These are phyloP conservation scores for Massarina eburnea DNA, from an alignment of 2,329 filamentous ascomycete species.

Conservation along the genomic window DNA sequence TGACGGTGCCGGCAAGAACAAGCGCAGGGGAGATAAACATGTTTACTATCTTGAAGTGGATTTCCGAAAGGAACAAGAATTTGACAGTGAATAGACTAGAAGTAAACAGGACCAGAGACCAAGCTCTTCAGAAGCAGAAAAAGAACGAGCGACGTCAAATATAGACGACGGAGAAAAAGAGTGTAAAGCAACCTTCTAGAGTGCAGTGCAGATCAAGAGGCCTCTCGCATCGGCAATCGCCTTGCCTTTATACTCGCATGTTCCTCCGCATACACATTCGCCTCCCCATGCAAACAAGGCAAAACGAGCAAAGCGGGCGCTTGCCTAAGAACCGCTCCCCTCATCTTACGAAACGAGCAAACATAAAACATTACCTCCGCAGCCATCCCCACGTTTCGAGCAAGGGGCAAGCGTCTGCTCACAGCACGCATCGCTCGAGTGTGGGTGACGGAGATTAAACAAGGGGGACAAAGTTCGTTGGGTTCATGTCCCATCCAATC, in stretches of 20 bases:
- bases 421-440: too few species aligned
- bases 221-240: neutral
- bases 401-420: too few species aligned
- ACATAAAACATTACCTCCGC: too few species aligned
- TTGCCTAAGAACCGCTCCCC: too few species aligned
- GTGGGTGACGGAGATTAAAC: too few species aligned
- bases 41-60: neutral
- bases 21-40: conserved; percentile 8
- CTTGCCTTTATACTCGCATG: neutral
- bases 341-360: too few species aligned
- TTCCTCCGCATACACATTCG: neutral
- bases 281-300: too few species aligned
- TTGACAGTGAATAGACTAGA: neutral
- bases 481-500: too few species aligned
- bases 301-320: too few species aligned
- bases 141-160: neutral
- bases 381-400: neutral
- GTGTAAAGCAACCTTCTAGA: neutral
- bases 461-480: too few species aligned
- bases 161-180: too few species aligned
- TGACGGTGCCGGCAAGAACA: conserved; percentile 6
- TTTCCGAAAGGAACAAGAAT: neutral
- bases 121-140: neutral
- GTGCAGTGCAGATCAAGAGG: neutral
- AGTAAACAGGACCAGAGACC: neutral